phyloP scores from a whole-genome alignment of 352 stramenopile species.

The Globisporangium orthogonon region DNA sequence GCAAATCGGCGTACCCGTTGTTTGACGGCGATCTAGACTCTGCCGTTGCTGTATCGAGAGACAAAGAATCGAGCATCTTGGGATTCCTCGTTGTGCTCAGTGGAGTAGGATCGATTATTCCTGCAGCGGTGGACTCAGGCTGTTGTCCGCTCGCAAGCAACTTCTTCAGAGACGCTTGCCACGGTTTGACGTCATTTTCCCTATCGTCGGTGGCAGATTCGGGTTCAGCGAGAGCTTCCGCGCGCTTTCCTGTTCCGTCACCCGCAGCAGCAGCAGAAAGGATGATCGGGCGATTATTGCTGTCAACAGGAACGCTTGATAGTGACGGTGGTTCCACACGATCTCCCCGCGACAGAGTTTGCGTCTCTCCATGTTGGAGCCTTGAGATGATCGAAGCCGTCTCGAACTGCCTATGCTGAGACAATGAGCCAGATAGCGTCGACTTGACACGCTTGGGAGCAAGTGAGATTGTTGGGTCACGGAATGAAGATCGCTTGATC shows the following conservation, averaged over 20 bases:
- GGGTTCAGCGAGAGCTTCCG: too few relatives aligned
- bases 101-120: background rate
- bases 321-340: background rate
- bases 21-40: constrained; percentile 1
- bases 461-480: constrained; percentile 15
- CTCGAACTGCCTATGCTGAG: constrained; percentile 15
- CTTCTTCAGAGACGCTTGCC: constrained; percentile 55
- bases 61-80: constrained; percentile 1
- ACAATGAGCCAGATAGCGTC: constrained; percentile 31
- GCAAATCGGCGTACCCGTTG: background rate
- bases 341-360: background rate
- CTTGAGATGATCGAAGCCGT: background rate
- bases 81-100: background rate
- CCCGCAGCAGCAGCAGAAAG: background rate
- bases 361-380: background rate
- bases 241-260: background rate
- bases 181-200: constrained; percentile 15
- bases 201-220: background rate
- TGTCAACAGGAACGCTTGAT: background rate
- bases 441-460: constrained; percentile 15
- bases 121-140: background rate
- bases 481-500: constrained; percentile 31
- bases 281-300: background rate
- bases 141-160: constrained; percentile 38
- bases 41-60: background rate